Evolutionary conservation across 2,329 filamentous ascomycete species (phyloP).

Genomic region (Aspergillus thermomutatus): DNA sequence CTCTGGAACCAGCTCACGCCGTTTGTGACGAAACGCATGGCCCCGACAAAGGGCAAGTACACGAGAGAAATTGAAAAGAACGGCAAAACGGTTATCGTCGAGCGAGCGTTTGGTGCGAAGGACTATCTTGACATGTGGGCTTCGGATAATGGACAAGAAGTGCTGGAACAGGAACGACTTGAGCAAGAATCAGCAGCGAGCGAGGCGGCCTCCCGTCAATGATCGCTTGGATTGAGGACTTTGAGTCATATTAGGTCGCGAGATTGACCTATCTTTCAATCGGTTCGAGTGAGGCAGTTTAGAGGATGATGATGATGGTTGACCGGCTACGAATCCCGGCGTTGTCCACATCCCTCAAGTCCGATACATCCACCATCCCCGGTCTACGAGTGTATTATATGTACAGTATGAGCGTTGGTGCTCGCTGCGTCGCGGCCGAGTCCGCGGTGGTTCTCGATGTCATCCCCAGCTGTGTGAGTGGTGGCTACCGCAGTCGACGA

Average conservation of each 20-base stretch:
- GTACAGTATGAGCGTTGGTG: conserved; percentile 19
- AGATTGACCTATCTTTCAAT: not conserved
- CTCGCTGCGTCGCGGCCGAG: not conserved
- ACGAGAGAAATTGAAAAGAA: conserved; percentile 30
- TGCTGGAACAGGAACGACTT: conserved; percentile 23
- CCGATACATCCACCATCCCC: not conserved
- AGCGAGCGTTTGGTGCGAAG: conserved; percentile 31
- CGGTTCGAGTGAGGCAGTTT: not conserved
- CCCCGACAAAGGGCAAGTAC: conserved; percentile 33
- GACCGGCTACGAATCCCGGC: not conserved
- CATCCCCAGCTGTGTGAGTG: not conserved
- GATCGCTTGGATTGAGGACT: conserved; percentile 1
- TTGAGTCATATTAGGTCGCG: not conserved
- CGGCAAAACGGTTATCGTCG: conserved; percentile 20
- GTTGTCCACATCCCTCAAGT: not conserved
- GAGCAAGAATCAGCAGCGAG: conserved; percentile 11
- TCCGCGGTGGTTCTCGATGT: not conserved
- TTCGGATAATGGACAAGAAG: conserved; percentile 34
- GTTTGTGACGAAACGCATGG: conserved; percentile 44
- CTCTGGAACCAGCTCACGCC: conserved; percentile 38
- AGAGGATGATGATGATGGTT: not conserved
- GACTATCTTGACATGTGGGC: conserved; percentile 40
- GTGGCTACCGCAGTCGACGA: not conserved
- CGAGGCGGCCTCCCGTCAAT: conserved; percentile 10
- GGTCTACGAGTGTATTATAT: conserved; percentile 25